Conservation (phyloP, 2,329 filamentous ascomycete species). For the Penicillium sp. region DNA sequence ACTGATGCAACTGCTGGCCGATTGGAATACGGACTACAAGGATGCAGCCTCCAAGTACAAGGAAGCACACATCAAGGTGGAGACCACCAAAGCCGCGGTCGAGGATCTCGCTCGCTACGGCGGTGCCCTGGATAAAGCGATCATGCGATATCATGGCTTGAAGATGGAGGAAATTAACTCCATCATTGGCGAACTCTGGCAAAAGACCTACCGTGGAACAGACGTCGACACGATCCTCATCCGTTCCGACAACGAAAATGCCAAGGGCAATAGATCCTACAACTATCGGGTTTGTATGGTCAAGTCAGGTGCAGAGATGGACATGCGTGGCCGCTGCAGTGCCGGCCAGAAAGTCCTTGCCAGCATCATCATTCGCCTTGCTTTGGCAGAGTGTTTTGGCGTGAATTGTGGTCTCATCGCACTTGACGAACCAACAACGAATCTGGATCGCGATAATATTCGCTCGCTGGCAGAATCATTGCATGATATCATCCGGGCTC, state of each 20-base stretch:
- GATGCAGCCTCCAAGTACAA: slow-evolving; percentile 80
- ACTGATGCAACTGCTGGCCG: slow-evolving; percentile 69
- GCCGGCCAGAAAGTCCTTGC: slow-evolving; percentile 96
- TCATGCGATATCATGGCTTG: slow-evolving; percentile 93
- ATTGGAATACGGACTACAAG: slow-evolving; percentile 87
- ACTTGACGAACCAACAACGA: slow-evolving; percentile 96
- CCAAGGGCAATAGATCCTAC: slow-evolving; percentile 77
- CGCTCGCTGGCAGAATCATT: slow-evolving; percentile 81
- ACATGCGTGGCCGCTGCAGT: slow-evolving; percentile 97
- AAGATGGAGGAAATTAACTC: slow-evolving; percentile 99
- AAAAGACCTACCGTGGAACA: slow-evolving; percentile 92
- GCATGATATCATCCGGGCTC: slow-evolving; percentile 81
- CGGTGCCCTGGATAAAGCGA: slow-evolving; percentile 86
- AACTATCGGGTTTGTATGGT: slow-evolving; percentile 99
- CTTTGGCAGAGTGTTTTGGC: slow-evolving; percentile 94
- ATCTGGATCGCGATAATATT: slow-evolving; percentile 94
- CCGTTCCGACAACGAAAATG: slow-evolving; percentile 82
- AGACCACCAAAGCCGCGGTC: slow-evolving; percentile 88
- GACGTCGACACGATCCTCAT: slow-evolving; percentile 97
- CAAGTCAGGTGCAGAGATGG: slow-evolving; percentile 96
- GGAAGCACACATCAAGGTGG: slow-evolving; percentile 84
- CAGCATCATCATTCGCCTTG: slow-evolving; percentile 94
- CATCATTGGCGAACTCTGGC: slow-evolving; percentile 96
- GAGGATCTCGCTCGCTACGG: slow-evolving; percentile 85
- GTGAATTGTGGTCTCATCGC: slow-evolving; percentile 95